Conservation (phyloP, 2,329 filamentous ascomycete species). For the Aspergillus ustus region DNA sequence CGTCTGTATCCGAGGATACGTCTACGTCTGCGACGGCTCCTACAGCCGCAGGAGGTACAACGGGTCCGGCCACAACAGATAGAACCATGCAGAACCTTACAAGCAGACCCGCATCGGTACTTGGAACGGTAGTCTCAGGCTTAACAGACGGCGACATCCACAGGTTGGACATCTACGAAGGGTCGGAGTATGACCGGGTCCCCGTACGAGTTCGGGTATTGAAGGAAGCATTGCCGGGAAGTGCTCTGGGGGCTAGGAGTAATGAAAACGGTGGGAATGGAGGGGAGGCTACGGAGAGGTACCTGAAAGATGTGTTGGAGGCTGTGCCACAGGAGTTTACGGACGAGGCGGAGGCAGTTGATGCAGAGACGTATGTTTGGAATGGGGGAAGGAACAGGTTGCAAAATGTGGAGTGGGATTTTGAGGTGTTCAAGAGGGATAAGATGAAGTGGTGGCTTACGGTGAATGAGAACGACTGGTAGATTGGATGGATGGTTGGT, state of each 20-base stretch:
- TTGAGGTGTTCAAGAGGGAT: constrained; percentile 77
- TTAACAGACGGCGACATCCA: constrained; percentile 76
- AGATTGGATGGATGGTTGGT: neutral
- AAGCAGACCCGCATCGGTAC: constrained; percentile 57
- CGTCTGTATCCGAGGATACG: neutral
- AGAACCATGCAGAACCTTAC: neutral
- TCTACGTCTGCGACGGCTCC: neutral
- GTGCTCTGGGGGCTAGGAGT: constrained; percentile 3
- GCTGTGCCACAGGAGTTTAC: constrained; percentile 58
- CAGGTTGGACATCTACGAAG: constrained; percentile 83
- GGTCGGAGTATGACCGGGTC: constrained; percentile 68
- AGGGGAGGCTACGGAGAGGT: constrained; percentile 34
- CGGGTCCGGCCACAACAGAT: neutral
- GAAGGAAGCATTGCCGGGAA: constrained; percentile 29
- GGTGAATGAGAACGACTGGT: constrained; percentile 50
- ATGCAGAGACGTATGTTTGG: constrained; percentile 70
- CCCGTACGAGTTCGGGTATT: constrained; percentile 53
- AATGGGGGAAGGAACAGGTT: constrained; percentile 54
- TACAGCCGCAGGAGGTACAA: neutral
- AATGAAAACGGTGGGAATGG: neutral
- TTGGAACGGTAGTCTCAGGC: constrained; percentile 77
- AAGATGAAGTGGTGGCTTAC: constrained; percentile 69
- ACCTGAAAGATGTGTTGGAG: constrained; percentile 45
- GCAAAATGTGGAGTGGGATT: constrained; percentile 84
- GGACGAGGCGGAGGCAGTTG: constrained; percentile 51